A percentile compares a stretch with the other conserved stretches of the same genome.
These are phyloP conservation scores for Lipomyces oligophaga DNA, from an alignment of 805 yeast species.

Conservation along the genomic window DNA sequence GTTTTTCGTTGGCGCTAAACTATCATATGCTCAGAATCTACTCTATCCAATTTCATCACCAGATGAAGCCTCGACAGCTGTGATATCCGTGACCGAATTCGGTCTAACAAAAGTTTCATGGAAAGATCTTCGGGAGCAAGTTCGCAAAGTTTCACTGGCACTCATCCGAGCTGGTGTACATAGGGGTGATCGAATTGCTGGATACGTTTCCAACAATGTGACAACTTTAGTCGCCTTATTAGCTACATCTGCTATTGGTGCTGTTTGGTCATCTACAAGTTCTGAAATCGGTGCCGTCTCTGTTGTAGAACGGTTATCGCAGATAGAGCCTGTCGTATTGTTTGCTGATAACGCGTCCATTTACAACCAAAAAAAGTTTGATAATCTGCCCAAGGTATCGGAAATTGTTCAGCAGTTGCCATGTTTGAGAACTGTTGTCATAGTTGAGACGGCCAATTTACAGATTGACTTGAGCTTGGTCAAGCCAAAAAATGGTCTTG, in stretches of 20 bases:
- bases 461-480: slow-evolving; percentile 13
- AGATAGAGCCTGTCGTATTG: slow-evolving; percentile 28
- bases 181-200: slow-evolving; percentile 30
- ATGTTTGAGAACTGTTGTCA: slow-evolving; percentile 17
- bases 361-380: slow-evolving; percentile 27
- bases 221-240: slow-evolving; percentile 27
- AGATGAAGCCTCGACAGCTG: slow-evolving; percentile 24
- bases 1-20: slow-evolving; percentile 28
- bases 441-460: slow-evolving; percentile 6
- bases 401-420: slow-evolving; percentile 21
- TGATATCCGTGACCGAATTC: slow-evolving; percentile 28
- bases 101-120: slow-evolving; percentile 16
- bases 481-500: slow-evolving; percentile 8
- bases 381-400: slow-evolving; percentile 23
- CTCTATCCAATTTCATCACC: slow-evolving; percentile 26
- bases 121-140: slow-evolving; percentile 27
- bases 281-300: slow-evolving; percentile 29
- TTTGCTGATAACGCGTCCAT: slow-evolving; percentile 28
- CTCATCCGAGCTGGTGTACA: slow-evolving; percentile 23
- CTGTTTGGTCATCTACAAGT: slow-evolving; percentile 30
- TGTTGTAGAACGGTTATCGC: slow-evolving; percentile 29
- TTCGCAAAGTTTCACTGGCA: slow-evolving; percentile 19
- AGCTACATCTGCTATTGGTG: slow-evolving; percentile 31
- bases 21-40: slow-evolving; percentile 30
- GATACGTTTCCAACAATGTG: slow-evolving; percentile 29